Evolutionary conservation across 495 filamentous ascomycete genomes (phyloP), one percentile per base, ranked within the genome.

Genomic region (Hypoxylon perforatum): DNA sequence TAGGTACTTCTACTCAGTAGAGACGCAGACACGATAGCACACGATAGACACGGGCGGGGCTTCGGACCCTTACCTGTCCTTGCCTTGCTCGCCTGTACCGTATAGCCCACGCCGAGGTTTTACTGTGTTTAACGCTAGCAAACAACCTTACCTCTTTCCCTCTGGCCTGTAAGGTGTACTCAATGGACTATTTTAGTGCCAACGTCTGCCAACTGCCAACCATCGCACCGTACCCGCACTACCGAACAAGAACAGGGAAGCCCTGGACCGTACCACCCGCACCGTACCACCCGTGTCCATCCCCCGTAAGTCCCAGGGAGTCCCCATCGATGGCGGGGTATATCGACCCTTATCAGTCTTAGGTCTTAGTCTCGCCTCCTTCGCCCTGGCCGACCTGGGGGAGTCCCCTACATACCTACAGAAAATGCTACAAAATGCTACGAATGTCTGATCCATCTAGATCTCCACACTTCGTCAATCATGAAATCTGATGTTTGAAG

Each of bases 401-500:
- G 45, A 30, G 51, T 61, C 55, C 55, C 54, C 50, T 57, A 59
- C 38, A 47, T 51, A 33, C 7, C n/a, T 33, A 33, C 30, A n/a
- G n/a, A n/a, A n/a, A n/a, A n/a, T n/a, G n/a, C 3, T 33, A 33
- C 30, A 9, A 33, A 33, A 33, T 10, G 25, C 25, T 28, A 33
- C 11, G 11, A 21, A 48, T 49, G 45, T 50, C 52, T 56, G 60
- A 63, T 68, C 58, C 59, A 63, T 25, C 46, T 48, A 22, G 1
- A 46, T 52, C 51, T 56, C 49, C 22, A 42, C 44, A 68, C 53
- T 53, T 68, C 64, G 52, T 57, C 64, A 52, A 23, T 57, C 52
- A 62, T 57, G 58, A 33, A 68, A 69, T 69, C 65, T 69, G 54
- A 69, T 69, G 61, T 61, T 69, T 50, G 64, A 38, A 19, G 15